Evolutionary conservation across 1,139 yeast genomes (phyloP), one percentile per base, ranked within the genome.

Genomic region (Yamadazyma mexicana): DNA sequence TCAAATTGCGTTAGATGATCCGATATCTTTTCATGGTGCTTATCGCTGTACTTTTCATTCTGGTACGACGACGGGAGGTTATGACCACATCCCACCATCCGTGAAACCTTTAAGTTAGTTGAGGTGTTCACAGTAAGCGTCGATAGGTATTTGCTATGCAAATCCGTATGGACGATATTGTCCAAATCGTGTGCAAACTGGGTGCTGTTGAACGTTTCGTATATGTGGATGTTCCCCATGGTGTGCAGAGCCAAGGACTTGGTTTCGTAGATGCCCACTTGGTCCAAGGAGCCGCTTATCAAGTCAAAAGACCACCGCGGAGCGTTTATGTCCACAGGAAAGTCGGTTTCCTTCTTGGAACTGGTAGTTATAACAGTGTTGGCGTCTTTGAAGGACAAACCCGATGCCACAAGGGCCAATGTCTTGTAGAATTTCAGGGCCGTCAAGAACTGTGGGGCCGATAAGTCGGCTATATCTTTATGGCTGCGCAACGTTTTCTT

Each of bases 251-350:
- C 51, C 41, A 70, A 50, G 0, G 59, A 41, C 37, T 59, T 64
- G 73, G 69, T 65, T 42, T 70, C 76, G 44, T 64, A 66, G 9
- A 65, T 46, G 1, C 76, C 76, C 2, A 60, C 65, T 46, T 70
- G 76, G 37, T 70, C 99, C 18, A 64, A 51, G 0, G 73, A 66
- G 0, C 69, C 73, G 1, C 62, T 46, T 47, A 59, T 65, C 6
- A 69, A 33, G 39, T 65, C 59, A 15, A 59, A 49, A 1, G 60
- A 42, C 65, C 72, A 69, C 15, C 49, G 52, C 0, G 74, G 66
- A 2, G 48, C 25, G 8, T 42, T 42, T 2, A 42, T 44, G 9
- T 40, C 43, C 1, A 60, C 47, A 7, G 51, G 51, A 38, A 47
- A 55, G 24, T 59, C 59, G 2, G 66, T 58, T 5, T 64, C 52